Base-by-base conservation (phyloP, 306 rosid genomes). In the Begonia fuchsioides region DNA sequence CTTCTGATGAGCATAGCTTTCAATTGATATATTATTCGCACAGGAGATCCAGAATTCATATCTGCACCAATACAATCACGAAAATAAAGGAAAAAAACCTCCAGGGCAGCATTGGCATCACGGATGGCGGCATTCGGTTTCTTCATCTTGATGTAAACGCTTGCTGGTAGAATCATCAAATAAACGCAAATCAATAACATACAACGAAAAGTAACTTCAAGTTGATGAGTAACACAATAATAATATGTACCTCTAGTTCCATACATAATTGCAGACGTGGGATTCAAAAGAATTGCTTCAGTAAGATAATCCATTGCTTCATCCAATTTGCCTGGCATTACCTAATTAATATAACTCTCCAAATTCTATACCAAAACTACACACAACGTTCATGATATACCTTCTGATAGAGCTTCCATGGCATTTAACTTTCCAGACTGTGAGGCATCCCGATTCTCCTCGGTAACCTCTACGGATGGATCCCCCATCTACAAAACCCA, bases 111-210 rank as follows among this genome's bases (percentile, higher is more conserved):
- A 66, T 59, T 69, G 17, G 93, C 96, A 59, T 86, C 96, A 8
- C 96, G 86, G 52, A 82, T 82, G 0, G 93, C 90, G 7, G 93
- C 96, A 63, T 76, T 86, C 6, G 96, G 90, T 66, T 86, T 86
- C 75, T 82, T 86, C 96, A 82, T 82, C 62, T 82, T 86, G 60
- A 86, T 76, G 80, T 79, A 86, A 52, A 79, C 96, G 50, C 63
- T 81, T 17, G 96, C 96, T 86, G 68, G 39, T 49, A 38, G 64
- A 52, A 56, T 38, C 32, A 32, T 39, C 17, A 62, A 68, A 49
- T 39, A 15, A 50, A 54, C 44, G 47, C 17, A 40, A 51, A 11
- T 41, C 47, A 60, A 13, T 19, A 26, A 26, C 35, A 26, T 26
- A 26, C 7, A 26, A 2, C 7, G 48, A 15, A 47, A 44, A 53